These are phyloP conservation scores for Mucor ambiguus DNA, from an alignment of 371 early-diverging fungal genomes.

Conservation along the genomic window DNA sequence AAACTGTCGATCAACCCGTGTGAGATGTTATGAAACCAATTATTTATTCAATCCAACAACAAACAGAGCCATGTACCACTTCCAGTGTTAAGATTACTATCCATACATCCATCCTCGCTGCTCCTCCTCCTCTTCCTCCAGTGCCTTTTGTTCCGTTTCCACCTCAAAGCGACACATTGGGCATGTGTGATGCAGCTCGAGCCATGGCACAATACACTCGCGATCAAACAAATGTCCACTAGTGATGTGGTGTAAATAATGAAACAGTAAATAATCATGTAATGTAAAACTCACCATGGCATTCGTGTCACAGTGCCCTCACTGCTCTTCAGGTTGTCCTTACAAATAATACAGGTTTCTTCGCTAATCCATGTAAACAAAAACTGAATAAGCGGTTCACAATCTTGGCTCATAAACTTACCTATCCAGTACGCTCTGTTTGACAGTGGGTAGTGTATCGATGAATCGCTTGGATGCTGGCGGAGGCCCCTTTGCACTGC, in stretches of 20 bases:
- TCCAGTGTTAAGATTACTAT: constrained; percentile 9
- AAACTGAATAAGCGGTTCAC: background rate
- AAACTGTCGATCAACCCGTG: background rate
- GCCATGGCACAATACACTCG: constrained; percentile 64
- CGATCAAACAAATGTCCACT: constrained; percentile 63
- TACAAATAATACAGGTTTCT: constrained; percentile 55
- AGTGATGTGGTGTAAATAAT: background rate
- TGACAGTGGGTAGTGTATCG: constrained; percentile 29
- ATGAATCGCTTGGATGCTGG: constrained; percentile 54
- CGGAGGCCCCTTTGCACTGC: constrained; percentile 52
- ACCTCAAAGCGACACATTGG: constrained; percentile 61
- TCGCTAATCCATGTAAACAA: constrained; percentile 28
- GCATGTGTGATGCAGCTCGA: constrained; percentile 60
- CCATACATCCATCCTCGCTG: constrained; percentile 52
- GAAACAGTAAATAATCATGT: constrained; percentile 5
- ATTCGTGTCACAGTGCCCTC: constrained; percentile 40
- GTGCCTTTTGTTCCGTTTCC: constrained; percentile 48
- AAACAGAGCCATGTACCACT: background rate
- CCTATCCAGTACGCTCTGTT: constrained; percentile 25
- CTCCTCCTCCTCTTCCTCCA: constrained; percentile 53
- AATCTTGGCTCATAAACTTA: constrained; percentile 10
- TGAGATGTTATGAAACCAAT: background rate
- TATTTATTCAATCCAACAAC: background rate
- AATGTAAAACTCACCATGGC: constrained; percentile 45
- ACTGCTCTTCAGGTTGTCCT: constrained; percentile 40